Evolutionary conservation across 768 basidiomycete genomes (phyloP).

Genomic region (Crepidotus variabilis): DNA sequence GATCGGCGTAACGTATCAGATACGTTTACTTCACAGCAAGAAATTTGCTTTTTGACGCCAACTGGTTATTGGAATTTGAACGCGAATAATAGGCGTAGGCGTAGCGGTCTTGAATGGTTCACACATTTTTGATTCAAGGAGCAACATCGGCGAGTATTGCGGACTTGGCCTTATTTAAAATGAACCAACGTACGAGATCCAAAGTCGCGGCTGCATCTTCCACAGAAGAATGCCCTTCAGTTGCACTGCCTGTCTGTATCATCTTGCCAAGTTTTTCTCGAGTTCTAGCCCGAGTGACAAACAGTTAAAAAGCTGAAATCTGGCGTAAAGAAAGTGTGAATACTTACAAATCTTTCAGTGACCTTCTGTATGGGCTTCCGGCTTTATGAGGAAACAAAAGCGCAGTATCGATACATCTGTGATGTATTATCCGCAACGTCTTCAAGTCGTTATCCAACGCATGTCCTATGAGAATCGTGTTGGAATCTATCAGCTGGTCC

Average conservation of each 20-base stretch:
- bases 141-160: conserved; percentile 12
- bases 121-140: neutral
- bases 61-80: too few species aligned
- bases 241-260: conserved; percentile 78
- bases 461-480: conserved; percentile 88
- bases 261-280: conserved; percentile 76
- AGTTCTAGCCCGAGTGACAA: conserved; percentile 44
- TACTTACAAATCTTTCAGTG: conserved; percentile 78
- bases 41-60: too few species aligned
- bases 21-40: too few species aligned
- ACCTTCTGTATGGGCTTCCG: conserved; percentile 73
- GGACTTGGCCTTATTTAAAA: conserved; percentile 54
- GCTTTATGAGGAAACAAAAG: conserved; percentile 78
- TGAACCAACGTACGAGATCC: conserved; percentile 81
- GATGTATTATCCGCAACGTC: conserved; percentile 85
- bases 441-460: conserved; percentile 93
- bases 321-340: neutral
- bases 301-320: conserved; percentile 15
- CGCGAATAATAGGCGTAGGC: too few species aligned
- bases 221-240: conserved; percentile 81
- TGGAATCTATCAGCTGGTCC: conserved; percentile 64
- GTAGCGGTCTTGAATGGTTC: neutral
- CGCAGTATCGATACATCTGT: conserved; percentile 82
- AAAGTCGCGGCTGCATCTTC: conserved; percentile 90
- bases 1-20: too few species aligned